Percentiles rank a stretch among this genome's conserved stretches.
These are phyloP conservation scores for apple (Malus domestica) DNA, from an alignment of 306 rosid genomes.

Conservation along the genomic window DNA sequence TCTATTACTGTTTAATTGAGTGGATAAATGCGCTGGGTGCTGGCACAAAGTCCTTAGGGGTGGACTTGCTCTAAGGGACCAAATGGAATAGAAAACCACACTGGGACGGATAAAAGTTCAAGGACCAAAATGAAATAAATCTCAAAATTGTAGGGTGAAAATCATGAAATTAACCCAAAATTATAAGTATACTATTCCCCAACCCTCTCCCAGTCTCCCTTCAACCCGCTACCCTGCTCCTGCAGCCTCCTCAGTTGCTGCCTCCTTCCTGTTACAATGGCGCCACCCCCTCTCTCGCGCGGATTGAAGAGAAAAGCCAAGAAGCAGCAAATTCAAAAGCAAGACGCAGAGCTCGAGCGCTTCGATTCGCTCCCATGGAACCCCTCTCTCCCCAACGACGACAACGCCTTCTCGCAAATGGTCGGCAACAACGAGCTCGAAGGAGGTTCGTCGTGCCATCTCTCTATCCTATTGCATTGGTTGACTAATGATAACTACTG, in stretches of 20 bases:
- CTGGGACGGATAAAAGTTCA: too few species aligned
- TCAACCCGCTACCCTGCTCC: neutral
- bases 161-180: too few species aligned
- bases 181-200: too few species aligned
- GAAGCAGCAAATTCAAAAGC: constrained; percentile 25
- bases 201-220: too few species aligned
- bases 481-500: too few species aligned
- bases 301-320: constrained; percentile 28
- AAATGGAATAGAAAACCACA: too few species aligned
- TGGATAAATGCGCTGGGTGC: too few species aligned
- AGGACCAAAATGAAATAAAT: too few species aligned
- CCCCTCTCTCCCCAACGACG: constrained; percentile 39
- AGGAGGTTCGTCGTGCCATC: constrained; percentile 50
- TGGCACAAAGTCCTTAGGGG: too few species aligned
- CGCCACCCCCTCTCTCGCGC: neutral
- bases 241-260: neutral
- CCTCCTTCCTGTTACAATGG: neutral
- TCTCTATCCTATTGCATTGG: neutral
- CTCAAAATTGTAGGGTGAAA: too few species aligned
- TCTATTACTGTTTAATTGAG: too few species aligned
- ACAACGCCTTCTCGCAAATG: constrained; percentile 41
- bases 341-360: constrained; percentile 47
- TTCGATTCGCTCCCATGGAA: constrained; percentile 67
- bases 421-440: constrained; percentile 69
- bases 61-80: too few species aligned